Evolutionary conservation across 139 green algal species (phyloP).

Genomic region (Protoeuglena noctilucae): DNA sequence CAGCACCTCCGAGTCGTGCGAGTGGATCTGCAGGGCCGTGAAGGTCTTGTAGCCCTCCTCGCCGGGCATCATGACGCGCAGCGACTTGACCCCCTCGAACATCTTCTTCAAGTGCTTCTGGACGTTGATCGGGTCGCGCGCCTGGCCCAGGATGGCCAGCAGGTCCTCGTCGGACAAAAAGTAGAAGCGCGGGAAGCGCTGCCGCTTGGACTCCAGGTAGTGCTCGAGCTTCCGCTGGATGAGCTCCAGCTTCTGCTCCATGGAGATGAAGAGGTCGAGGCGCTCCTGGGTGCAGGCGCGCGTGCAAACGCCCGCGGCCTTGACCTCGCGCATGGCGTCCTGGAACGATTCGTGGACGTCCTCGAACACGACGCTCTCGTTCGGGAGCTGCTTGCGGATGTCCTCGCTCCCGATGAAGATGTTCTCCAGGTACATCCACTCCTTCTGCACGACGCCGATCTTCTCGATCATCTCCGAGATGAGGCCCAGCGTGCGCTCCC

Average conservation of each 20-base stretch:
- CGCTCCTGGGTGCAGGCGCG: slow-evolving; percentile 35
- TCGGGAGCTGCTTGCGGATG: slow-evolving; percentile 75
- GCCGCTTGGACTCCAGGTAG: slow-evolving; percentile 76
- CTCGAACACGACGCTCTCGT: slow-evolving; percentile 22
- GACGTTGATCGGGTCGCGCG: slow-evolving; percentile 68
- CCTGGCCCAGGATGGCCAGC: slow-evolving; percentile 75
- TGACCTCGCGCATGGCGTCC: slow-evolving; percentile 32
- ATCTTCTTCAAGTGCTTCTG: slow-evolving; percentile 72
- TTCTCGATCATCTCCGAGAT: slow-evolving; percentile 68
- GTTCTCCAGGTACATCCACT: slow-evolving; percentile 85
- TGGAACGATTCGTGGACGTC: slow-evolving; percentile 41
- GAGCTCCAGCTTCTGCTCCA: slow-evolving; percentile 67
- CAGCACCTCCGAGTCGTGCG: slow-evolving; percentile 65
- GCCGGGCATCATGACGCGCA: slow-evolving; percentile 56
- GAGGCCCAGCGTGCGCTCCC: slow-evolving; percentile 55
- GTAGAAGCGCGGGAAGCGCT: slow-evolving; percentile 82
- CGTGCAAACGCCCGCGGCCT: slow-evolving; percentile 17
- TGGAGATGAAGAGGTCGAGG: slow-evolving; percentile 56
- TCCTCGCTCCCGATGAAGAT: slow-evolving; percentile 80
- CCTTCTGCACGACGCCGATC: slow-evolving; percentile 61
- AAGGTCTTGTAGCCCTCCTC: slow-evolving; percentile 41
- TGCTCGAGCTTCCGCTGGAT: slow-evolving; percentile 78
- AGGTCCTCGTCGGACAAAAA: slow-evolving; percentile 76
- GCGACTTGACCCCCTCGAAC: slow-evolving; percentile 69
- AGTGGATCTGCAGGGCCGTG: slow-evolving; percentile 39